These are phyloP conservation scores for Botrytis deweyae DNA, from an alignment of 2,329 filamentous ascomycete genomes.

Conservation along the genomic window DNA sequence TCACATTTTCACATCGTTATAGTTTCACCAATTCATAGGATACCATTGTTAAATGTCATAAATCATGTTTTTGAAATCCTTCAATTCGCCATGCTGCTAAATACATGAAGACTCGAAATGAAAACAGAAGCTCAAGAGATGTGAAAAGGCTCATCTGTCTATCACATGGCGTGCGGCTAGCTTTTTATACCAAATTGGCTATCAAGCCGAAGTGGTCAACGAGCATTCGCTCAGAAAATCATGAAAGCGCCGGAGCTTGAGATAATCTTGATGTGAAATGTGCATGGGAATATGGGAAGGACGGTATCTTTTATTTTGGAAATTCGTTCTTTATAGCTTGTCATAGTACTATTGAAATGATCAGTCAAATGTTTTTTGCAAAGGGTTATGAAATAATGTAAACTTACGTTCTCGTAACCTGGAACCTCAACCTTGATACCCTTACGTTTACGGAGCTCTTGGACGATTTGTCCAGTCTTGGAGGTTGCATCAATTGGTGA, in stretches of 20 bases:
- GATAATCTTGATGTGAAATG: conserved; percentile 30
- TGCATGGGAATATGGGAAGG: conserved; percentile 31
- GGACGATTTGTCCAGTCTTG: conserved; percentile 81
- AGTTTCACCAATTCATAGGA: not conserved
- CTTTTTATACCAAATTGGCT: conserved; percentile 33
- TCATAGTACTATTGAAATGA: conserved; percentile 78
- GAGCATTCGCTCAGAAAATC: conserved; percentile 34
- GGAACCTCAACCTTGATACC: conserved; percentile 97
- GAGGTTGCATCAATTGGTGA: conserved; percentile 80
- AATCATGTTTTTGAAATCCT: conserved; percentile 29
- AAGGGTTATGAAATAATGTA: not conserved
- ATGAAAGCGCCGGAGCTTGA: conserved; percentile 33
- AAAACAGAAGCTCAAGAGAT: conserved; percentile 31
- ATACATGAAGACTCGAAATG: conserved; percentile 35
- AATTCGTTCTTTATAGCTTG: conserved; percentile 74
- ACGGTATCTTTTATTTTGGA: conserved; percentile 38
- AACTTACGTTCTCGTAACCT: conserved; percentile 90
- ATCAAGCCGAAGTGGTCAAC: conserved; percentile 28
- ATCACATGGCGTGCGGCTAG: conserved; percentile 33
- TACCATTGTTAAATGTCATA: conserved; percentile 6
- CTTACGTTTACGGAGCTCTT: conserved; percentile 97
- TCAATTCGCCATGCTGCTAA: conserved; percentile 38
- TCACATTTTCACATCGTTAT: not conserved
- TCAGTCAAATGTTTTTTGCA: conserved; percentile 41
- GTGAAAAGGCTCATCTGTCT: conserved; percentile 29